Evolutionary conservation across 2,329 filamentous ascomycete species (phyloP).

Genomic region (Talaromyces amestolkiae): DNA sequence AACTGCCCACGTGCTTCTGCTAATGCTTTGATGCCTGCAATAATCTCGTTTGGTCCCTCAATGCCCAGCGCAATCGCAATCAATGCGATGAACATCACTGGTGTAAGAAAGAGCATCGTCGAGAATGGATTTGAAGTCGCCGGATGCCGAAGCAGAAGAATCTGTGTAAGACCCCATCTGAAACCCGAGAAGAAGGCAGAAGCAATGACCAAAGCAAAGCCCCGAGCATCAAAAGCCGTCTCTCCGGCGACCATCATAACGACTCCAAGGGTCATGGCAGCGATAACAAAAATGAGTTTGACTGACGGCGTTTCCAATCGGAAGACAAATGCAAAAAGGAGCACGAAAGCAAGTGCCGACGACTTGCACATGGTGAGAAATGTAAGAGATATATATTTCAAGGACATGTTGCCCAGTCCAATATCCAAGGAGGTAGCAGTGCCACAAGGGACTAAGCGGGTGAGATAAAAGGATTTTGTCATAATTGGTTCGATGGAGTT

Average conservation of each 20-base stretch:
- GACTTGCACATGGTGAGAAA: constrained; percentile 99
- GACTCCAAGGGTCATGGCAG: constrained; percentile 87
- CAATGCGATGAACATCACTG: constrained; percentile 88
- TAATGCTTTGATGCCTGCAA: constrained; percentile 64
- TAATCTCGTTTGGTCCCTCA: constrained; percentile 71
- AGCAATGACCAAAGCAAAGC: constrained; percentile 88
- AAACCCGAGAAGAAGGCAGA: constrained; percentile 95
- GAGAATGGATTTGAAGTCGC: constrained; percentile 96
- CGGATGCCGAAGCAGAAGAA: constrained; percentile 86
- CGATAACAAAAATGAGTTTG: constrained; percentile 81
- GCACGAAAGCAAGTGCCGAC: constrained; percentile 88
- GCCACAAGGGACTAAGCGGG: constrained; percentile 86
- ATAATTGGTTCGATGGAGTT: constrained; percentile 61
- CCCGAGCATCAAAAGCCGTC: constrained; percentile 79
- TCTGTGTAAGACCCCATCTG: constrained; percentile 97
- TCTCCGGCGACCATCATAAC: constrained; percentile 98
- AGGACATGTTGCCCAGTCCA: constrained; percentile 88
- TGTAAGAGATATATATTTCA: constrained; percentile 93
- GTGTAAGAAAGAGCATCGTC: constrained; percentile 95
- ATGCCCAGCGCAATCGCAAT: constrained; percentile 78
- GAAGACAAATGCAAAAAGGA: constrained; percentile 93
- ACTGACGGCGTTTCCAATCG: constrained; percentile 83
- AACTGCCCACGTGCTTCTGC: constrained; percentile 65
- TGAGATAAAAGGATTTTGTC: constrained; percentile 87
- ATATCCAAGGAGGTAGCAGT: constrained; percentile 92